Evolutionary conservation across 2,329 filamentous ascomycete species (phyloP).

Genomic region (Akanthomyces lecanii): DNA sequence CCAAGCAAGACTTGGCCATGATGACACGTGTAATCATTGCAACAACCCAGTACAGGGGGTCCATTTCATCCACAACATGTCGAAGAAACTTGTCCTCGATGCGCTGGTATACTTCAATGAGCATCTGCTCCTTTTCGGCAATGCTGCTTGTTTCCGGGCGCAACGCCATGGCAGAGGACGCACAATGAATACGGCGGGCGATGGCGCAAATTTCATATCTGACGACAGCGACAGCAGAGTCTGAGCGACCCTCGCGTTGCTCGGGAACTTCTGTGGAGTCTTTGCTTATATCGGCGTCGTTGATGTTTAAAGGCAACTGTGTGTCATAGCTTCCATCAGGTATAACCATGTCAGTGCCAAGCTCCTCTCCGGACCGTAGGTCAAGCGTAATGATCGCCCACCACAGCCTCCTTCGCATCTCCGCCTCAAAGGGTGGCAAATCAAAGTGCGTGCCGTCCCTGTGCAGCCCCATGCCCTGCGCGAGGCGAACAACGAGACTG

Average conservation of each 20-base stretch:
- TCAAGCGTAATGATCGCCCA: conserved; percentile 58
- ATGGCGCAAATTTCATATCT: conserved; percentile 48
- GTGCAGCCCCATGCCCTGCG: conserved; percentile 57
- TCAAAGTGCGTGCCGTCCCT: conserved; percentile 49
- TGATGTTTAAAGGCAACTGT: conserved; percentile 45
- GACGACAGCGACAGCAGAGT: conserved; percentile 46
- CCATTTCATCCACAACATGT: conserved; percentile 44
- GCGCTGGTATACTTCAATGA: conserved; percentile 49
- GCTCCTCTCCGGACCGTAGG: conserved; percentile 49
- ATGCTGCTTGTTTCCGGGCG: conserved; percentile 28
- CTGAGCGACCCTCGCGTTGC: conserved; percentile 48
- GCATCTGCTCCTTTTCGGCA: conserved; percentile 39
- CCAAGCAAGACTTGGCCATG: conserved; percentile 72
- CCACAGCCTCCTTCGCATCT: conserved; percentile 58
- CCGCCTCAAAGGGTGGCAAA: conserved; percentile 54
- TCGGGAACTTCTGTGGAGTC: conserved; percentile 43
- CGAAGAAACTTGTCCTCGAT: conserved; percentile 52
- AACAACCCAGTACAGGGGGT: conserved; percentile 62
- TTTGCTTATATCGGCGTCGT: conserved; percentile 45
- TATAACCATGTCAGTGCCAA: conserved; percentile 45
- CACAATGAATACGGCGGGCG: conserved; percentile 33
- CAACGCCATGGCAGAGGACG: conserved; percentile 31
- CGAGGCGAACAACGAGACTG: conserved; percentile 54
- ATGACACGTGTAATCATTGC: conserved; percentile 66
- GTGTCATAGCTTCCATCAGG: conserved; percentile 43